Conservation (phyloP, 495 filamentous ascomycete genomes). For the Viridothelium virens region DNA sequence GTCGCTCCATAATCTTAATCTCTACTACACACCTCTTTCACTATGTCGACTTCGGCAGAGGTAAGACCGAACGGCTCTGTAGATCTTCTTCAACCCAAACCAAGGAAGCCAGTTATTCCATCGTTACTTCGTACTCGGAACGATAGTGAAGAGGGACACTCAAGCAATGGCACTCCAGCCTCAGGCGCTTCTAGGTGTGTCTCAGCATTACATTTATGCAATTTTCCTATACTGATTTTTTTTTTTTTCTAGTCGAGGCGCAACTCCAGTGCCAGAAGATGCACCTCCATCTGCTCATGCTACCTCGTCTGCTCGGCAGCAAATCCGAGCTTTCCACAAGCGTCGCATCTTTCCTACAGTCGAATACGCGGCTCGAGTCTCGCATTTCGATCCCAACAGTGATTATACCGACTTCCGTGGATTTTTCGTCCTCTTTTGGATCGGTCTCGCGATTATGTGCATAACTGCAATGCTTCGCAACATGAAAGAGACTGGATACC, state of each 20-base stretch:
- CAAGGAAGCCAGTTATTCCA: slow-evolving; percentile 12
- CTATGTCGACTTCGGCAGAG: slow-evolving; percentile 4
- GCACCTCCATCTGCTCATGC: slow-evolving; percentile 83
- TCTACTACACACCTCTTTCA: background rate
- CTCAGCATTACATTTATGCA: background rate
- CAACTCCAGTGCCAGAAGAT: slow-evolving; percentile 84
- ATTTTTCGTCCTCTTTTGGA: slow-evolving; percentile 98
- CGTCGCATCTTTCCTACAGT: slow-evolving; percentile 91
- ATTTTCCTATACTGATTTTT: slow-evolving; percentile 11
- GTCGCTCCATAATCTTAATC: background rate
- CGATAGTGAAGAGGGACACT: slow-evolving; percentile 1
- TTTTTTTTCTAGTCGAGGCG: slow-evolving; percentile 56
- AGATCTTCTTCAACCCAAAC: slow-evolving; percentile 6
- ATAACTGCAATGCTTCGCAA: slow-evolving; percentile 86
- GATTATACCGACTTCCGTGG: slow-evolving; percentile 92
- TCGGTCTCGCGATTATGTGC: slow-evolving; percentile 91
- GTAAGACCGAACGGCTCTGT: background rate
- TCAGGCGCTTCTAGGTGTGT: slow-evolving; percentile 10
- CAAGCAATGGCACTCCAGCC: slow-evolving; percentile 7
- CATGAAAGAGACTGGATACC: slow-evolving; percentile 85
- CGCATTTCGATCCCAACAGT: slow-evolving; percentile 88
- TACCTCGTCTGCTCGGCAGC: slow-evolving; percentile 74
- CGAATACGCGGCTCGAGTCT: slow-evolving; percentile 85
- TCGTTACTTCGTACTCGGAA: slow-evolving; percentile 4
- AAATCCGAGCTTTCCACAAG: slow-evolving; percentile 72